phyloP scores from a whole-genome alignment of 2,329 filamentous ascomycete genomes.

The Epichloe baconii region DNA sequence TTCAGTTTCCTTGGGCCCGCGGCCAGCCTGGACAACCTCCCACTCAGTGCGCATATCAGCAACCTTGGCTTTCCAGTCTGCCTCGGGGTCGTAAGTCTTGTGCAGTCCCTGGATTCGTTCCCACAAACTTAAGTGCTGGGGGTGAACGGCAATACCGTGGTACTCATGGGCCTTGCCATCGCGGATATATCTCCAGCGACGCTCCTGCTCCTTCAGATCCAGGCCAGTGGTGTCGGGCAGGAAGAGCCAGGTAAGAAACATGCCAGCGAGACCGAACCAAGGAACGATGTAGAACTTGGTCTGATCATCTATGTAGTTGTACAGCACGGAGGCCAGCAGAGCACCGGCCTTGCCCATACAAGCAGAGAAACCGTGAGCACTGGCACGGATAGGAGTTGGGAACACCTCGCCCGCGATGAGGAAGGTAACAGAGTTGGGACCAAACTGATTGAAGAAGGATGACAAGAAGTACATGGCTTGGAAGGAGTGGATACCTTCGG shows the following conservation, averaged over 20 bases:
- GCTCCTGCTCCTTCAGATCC: constrained; percentile 93
- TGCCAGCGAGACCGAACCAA: constrained; percentile 85
- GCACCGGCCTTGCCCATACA: constrained; percentile 82
- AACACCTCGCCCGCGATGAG: constrained; percentile 93
- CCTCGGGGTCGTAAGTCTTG: constrained; percentile 71
- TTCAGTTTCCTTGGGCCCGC: constrained; percentile 35
- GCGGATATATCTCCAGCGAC: constrained; percentile 80
- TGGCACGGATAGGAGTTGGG: constrained; percentile 83
- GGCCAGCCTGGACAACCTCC: constrained; percentile 36
- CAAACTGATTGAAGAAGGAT: constrained; percentile 98
- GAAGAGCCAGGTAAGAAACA: constrained; percentile 71
- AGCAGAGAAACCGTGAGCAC: constrained; percentile 89
- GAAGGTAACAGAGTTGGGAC: constrained; percentile 93
- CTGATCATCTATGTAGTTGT: constrained; percentile 83
- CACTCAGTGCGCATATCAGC: constrained; percentile 62
- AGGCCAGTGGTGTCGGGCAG: constrained; percentile 95
- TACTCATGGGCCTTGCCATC: constrained; percentile 68
- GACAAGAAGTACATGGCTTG: constrained; percentile 97
- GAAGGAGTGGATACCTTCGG: constrained; percentile 68
- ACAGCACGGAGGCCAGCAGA: constrained; percentile 73
- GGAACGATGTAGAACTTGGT: constrained; percentile 86
- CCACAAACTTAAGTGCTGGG: constrained; percentile 76
- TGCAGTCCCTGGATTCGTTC: constrained; percentile 67
- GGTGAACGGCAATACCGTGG: constrained; percentile 86
- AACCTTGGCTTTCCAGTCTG: constrained; percentile 75